Conservation (phyloP, 805 yeast genomes). For the Yamadazyma endophytica region DNA sequence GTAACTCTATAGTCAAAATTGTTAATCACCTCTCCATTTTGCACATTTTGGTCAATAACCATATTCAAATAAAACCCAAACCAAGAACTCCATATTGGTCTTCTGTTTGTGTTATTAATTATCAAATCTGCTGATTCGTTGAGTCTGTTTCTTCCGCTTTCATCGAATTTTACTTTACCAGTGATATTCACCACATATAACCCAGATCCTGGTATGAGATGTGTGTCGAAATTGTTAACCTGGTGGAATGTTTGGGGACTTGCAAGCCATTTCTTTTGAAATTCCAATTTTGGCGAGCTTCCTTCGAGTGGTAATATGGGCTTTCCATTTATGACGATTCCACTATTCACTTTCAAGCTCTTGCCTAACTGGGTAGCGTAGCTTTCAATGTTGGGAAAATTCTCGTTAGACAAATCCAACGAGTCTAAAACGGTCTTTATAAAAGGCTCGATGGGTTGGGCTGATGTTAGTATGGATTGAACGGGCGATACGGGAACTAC, state of each 20-base stretch:
- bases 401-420: constrained; percentile 32
- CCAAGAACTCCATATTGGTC: constrained; percentile 66
- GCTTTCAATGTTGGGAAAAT: constrained; percentile 30
- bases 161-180: constrained; percentile 72
- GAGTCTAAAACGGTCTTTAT: constrained; percentile 29
- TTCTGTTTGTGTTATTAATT: constrained; percentile 15
- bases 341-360: constrained; percentile 47
- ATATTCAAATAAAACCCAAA: constrained; percentile 61
- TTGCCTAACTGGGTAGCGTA: constrained; percentile 46
- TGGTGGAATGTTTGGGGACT: constrained; percentile 60
- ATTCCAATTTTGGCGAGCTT: constrained; percentile 38
- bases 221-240: constrained; percentile 61
- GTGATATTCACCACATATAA: constrained; percentile 47
- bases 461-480: constrained; percentile 10
- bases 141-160: constrained; percentile 61
- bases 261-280: constrained; percentile 56
- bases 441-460: constrained; percentile 34
- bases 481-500: constrained; percentile 2
- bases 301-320: constrained; percentile 35
- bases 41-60: constrained; percentile 45
- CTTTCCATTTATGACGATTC: constrained; percentile 56
- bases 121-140: constrained; percentile 62
- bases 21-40: constrained; percentile 46
- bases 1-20: constrained; percentile 66
- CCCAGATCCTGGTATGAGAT: constrained; percentile 63